Conservation (phyloP, 2,329 filamentous ascomycete species). For the Achaetomium macrosporum region DNA sequence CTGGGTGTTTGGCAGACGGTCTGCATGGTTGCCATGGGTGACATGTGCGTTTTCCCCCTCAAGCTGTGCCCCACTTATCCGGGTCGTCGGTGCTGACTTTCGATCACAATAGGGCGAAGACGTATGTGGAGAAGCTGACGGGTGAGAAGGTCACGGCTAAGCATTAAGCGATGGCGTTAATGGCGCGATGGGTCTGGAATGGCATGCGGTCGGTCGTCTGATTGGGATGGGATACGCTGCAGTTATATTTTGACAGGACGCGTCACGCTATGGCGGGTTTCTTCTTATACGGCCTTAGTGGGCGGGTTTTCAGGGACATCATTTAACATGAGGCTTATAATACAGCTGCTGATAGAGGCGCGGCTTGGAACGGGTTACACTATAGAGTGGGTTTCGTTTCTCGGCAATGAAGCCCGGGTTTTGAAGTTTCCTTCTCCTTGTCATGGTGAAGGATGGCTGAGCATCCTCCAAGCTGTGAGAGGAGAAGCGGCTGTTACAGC, state of each 20-base stretch:
- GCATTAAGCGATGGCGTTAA: constrained; percentile 45
- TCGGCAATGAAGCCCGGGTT: too few species aligned
- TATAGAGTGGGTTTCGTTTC: too few species aligned
- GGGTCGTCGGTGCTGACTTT: constrained; percentile 13
- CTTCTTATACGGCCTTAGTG: neutral
- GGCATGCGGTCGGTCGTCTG: neutral
- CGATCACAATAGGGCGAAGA: constrained; percentile 51
- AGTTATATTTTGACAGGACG: neutral
- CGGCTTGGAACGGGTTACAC: too few species aligned
- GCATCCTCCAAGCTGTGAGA: too few species aligned
- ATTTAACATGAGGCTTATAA: too few species aligned
- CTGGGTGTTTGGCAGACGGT: constrained; percentile 98
- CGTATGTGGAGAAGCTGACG: constrained; percentile 60
- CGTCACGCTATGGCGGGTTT: neutral
- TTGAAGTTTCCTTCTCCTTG: too few species aligned
- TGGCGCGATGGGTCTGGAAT: neutral
- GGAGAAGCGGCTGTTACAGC: too few species aligned
- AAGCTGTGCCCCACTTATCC: neutral
- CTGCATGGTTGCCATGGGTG: constrained; percentile 98
- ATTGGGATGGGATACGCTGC: neutral
- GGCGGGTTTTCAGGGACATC: neutral
- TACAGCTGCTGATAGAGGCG: too few species aligned
- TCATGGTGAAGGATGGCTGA: too few species aligned
- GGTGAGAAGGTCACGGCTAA: constrained; percentile 60
- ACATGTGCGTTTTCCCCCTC: constrained; percentile 66